Conservation (phyloP, 306 rosid genomes). For the Gillenia trifoliata region DNA sequence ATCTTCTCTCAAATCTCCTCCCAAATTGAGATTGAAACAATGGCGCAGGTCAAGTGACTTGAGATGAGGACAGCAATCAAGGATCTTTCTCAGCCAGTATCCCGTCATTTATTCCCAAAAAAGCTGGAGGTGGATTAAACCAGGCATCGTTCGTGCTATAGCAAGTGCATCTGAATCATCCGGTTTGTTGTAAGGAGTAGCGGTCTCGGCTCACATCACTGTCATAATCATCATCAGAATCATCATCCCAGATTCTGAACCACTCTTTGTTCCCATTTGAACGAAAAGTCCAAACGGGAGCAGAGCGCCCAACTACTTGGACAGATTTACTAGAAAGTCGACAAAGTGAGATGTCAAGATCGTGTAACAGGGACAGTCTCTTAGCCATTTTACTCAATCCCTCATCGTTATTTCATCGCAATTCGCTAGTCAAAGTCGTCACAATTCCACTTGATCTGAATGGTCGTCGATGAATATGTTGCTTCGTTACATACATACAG, state of each 20-base stretch:
- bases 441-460: constrained; percentile 18
- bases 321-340: constrained; percentile 23
- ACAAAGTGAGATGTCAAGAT: constrained; percentile 45
- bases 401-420: constrained; percentile 31
- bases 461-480: too few species aligned
- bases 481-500: background rate
- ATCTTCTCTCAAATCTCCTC: constrained; percentile 28
- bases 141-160: constrained; percentile 45
- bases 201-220: too few species aligned
- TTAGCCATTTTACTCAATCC: constrained; percentile 39
- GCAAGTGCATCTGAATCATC: constrained; percentile 29
- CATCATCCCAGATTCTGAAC: background rate
- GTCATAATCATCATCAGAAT: background rate
- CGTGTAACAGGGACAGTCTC: constrained; percentile 53
- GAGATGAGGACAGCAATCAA: constrained; percentile 51
- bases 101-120: constrained; percentile 39
- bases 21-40: constrained; percentile 39
- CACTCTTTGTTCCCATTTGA: constrained; percentile 34
- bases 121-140: constrained; percentile 45
- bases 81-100: constrained; percentile 49
- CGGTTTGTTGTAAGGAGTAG: too few species aligned
- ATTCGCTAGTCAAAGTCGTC: constrained; percentile 31
- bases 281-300: constrained; percentile 35
- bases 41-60: constrained; percentile 49
- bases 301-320: constrained; percentile 47